Evolutionary conservation across 192 early-diverging fungal genomes (phyloP).

Genomic region (Backusella psychrophila): DNA sequence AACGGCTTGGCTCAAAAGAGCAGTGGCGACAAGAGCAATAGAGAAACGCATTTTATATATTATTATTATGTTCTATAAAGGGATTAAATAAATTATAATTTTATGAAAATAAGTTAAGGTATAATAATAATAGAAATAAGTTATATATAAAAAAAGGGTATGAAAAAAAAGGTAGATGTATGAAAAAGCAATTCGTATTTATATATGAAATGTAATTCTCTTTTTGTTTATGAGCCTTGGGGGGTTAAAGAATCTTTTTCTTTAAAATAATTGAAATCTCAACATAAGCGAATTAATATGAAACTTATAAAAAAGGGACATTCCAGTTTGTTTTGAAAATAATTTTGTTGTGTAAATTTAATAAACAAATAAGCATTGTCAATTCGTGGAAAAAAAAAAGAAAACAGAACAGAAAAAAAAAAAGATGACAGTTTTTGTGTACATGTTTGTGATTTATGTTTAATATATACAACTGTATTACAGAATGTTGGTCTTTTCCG

Average conservation of each 20-base stretch:
- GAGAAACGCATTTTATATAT: conserved; percentile 8
- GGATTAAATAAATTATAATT: background rate
- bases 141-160: background rate
- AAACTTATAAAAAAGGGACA: background rate
- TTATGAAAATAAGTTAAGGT: background rate
- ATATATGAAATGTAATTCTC: background rate
- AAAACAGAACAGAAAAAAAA: background rate
- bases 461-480: background rate
- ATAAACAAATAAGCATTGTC: background rate
- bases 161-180: background rate
- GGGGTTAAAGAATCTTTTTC: background rate
- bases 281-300: background rate
- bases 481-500: background rate
- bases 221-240: background rate
- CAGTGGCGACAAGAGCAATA: conserved; percentile 15
- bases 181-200: background rate
- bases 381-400: background rate
- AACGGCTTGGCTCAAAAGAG: conserved; percentile 13
- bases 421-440: background rate
- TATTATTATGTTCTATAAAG: background rate
- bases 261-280: background rate
- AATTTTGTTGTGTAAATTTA: background rate
- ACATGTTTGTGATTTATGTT: background rate
- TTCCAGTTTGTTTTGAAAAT: conserved; percentile 8
- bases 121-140: background rate